These are phyloP conservation scores for Volvox africanus DNA, from an alignment of 139 green algal species.

Conservation along the genomic window DNA sequence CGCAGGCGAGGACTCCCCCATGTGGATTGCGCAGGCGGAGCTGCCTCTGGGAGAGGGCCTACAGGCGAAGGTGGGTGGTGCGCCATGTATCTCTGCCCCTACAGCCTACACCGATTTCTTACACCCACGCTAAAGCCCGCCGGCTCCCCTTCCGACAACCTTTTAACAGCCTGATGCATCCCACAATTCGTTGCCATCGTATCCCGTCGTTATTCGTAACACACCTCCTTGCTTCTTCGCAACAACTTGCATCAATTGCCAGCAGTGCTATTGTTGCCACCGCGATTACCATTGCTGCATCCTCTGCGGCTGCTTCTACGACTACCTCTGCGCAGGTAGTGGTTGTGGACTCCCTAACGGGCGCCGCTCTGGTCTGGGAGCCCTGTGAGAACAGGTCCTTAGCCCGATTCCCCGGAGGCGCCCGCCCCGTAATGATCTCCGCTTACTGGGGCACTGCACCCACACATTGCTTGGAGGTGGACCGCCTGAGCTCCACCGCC, in stretches of 20 bases:
- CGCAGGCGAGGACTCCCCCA: constrained; percentile 19
- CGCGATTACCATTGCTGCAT: too few relatives aligned
- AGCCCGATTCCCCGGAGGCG: background rate
- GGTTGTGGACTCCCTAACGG: constrained; percentile 12
- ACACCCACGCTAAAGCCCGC: too few relatives aligned
- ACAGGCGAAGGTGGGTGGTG: constrained; percentile 42
- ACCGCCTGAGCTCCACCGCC: background rate
- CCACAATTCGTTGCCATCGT: too few relatives aligned
- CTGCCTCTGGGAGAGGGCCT: constrained; percentile 45
- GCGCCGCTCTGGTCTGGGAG: constrained; percentile 37
- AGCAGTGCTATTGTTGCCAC: too few relatives aligned
- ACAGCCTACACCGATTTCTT: too few relatives aligned
- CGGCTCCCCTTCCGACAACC: too few relatives aligned
- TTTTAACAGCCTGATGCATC: too few relatives aligned
- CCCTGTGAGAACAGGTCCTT: constrained; percentile 41
- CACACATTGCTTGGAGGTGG: constrained; percentile 36
- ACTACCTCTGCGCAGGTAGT: constrained; percentile 20
- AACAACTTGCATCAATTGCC: too few relatives aligned
- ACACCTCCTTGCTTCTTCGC: too few relatives aligned
- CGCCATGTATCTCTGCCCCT: too few relatives aligned
- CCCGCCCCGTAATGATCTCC: constrained; percentile 18
- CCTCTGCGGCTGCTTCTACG: too few relatives aligned
- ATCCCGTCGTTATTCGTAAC: too few relatives aligned
- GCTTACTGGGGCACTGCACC: constrained; percentile 8
- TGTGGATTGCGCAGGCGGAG: constrained; percentile 34